phyloP scores from a whole-genome alignment of 768 basidiomycete species.

The Mycena alexandri region DNA sequence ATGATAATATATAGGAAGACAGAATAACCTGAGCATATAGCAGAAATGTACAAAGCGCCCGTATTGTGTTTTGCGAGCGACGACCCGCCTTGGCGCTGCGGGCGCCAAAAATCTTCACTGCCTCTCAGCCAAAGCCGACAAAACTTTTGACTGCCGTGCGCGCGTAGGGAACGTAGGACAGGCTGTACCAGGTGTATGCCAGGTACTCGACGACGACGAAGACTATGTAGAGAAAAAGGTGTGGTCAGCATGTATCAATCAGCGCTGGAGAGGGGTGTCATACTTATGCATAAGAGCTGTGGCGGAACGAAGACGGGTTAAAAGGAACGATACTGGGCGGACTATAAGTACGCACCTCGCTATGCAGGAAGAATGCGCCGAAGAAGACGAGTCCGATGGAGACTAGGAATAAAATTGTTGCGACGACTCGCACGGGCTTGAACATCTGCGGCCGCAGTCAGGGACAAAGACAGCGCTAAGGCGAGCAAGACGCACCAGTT shows the following conservation, averaged over 20 bases:
- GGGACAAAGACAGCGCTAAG: background rate
- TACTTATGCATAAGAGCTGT: constrained; percentile 79
- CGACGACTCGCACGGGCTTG: constrained; percentile 89
- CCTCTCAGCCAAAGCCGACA: constrained; percentile 60
- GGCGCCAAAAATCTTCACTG: constrained; percentile 23
- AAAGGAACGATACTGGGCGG: background rate
- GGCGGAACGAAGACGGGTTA: background rate
- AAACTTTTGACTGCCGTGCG: constrained; percentile 77
- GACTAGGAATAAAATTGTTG: constrained; percentile 81
- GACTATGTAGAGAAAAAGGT: constrained; percentile 63
- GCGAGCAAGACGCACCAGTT: constrained; percentile 65
- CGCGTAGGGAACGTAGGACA: constrained; percentile 94
- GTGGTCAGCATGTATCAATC: constrained; percentile 28
- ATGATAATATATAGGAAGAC: constrained; percentile 17
- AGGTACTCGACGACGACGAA: constrained; percentile 94
- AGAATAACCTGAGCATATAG: constrained; percentile 25
- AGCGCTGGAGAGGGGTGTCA: constrained; percentile 39
- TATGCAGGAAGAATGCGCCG: constrained; percentile 82
- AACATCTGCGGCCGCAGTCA: constrained; percentile 76
- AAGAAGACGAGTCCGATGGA: constrained; percentile 89
- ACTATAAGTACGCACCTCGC: constrained; percentile 63
- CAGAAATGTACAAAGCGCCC: background rate
- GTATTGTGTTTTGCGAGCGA: constrained; percentile 2
- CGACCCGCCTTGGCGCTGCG: no score
- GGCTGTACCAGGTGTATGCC: constrained; percentile 90